Base-by-base conservation (phyloP, 2,329 filamentous ascomycete genomes). In the Sphaceloma murrayae region DNA sequence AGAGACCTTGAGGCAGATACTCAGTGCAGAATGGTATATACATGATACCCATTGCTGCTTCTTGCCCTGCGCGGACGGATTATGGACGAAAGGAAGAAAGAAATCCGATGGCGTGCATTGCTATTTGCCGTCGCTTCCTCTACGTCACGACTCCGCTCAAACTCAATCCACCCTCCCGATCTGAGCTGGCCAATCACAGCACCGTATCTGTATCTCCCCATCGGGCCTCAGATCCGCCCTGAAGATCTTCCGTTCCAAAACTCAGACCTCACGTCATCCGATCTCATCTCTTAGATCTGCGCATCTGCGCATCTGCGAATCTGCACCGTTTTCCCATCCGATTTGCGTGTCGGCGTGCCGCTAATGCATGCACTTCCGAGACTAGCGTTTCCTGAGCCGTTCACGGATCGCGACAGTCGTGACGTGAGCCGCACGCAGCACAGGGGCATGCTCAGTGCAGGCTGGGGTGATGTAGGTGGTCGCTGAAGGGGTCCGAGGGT, bases 311-410 rank as follows among this genome's bases (percentile, higher is more conserved):
- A 43, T 43, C 40, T 43, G 16, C 21, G 16, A 34, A 43, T 43
- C 17, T 31, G n/a, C 11, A 22, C 33, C 17, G 34, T 38, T 13
- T 19, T 22, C n/a, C 27, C 11, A n/a, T 24, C 17, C 7, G 11
- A 32, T 17, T 24, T n/a, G 27, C 14, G 27, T 29, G 16, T 19
- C 18, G 11, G 16, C 16, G 26, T 11, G 40, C n/a, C 40, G 40
- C 40, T 43, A 43, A 32, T 43, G 40, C 40, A 43, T n/a, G 27
- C 40, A 43, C 40, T 43, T 26, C 40, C 40, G 40, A 21, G 29
- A 18, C 40, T 43, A 34, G 11, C n/a, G n/a, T 32, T 16, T 19
- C 31, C 7, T 19, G 17, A 34, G 16, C 30, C 29, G 30, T 26
- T 44, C 16, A 19, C 22, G 30, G 29, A n/a, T 16, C 26, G 19